Conservation (phyloP, 2,329 filamentous ascomycete species). For the Graphilbum fragrans region DNA sequence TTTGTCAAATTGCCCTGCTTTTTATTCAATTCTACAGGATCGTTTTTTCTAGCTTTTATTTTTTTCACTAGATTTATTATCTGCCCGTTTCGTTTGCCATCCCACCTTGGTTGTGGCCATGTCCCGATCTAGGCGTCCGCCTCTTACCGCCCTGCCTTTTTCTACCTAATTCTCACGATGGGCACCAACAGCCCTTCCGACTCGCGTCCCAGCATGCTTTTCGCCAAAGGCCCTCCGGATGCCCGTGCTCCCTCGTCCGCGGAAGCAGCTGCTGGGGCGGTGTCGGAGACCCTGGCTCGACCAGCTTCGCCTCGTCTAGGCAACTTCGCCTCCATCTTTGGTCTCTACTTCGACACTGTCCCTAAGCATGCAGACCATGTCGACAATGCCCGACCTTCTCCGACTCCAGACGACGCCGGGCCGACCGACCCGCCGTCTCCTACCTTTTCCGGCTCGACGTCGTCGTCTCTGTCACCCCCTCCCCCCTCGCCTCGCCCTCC, state of each 20-base stretch:
- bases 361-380: neutral
- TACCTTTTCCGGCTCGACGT: neutral
- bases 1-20: too few species aligned
- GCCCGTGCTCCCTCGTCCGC: too few species aligned
- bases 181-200: neutral
- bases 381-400: neutral
- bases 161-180: slow-evolving; percentile 1
- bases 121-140: slow-evolving; percentile 6
- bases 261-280: too few species aligned
- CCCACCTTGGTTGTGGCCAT: slow-evolving; percentile 6
- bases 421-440: neutral
- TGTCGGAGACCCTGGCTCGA: too few species aligned
- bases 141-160: slow-evolving; percentile 1
- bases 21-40: too few species aligned
- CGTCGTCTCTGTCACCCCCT: neutral
- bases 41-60: neutral
- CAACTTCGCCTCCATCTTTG: slow-evolving; percentile 6
- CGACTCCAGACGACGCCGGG: neutral
- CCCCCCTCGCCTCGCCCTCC: neutral
- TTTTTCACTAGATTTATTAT: neutral
- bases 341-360: neutral
- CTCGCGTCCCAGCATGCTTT: too few species aligned
- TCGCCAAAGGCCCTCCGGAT: too few species aligned
- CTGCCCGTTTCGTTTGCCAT: neutral
- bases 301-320: slow-evolving; percentile 7